Conservation (phyloP, 148 eudicot species). For the Vaccinium macrocarpon region DNA sequence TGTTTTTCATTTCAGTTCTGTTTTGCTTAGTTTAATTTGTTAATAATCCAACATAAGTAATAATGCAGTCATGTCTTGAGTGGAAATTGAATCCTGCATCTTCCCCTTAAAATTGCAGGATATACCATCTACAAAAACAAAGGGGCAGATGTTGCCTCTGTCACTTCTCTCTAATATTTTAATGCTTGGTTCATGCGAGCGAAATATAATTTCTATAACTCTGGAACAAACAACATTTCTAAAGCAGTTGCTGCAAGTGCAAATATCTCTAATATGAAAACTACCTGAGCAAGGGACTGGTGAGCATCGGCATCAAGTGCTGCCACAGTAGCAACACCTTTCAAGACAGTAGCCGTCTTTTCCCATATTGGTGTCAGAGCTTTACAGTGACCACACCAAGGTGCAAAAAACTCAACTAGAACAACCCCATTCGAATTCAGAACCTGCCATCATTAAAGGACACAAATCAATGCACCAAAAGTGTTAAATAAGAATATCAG, state of each 20-base stretch:
- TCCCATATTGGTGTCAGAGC: conserved; percentile 92
- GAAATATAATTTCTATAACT: neutral
- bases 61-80: neutral
- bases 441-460: conserved; percentile 50
- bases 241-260: neutral
- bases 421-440: conserved; percentile 79
- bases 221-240: neutral
- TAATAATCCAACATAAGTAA: neutral
- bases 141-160: neutral
- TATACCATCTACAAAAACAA: neutral
- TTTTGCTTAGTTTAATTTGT: neutral
- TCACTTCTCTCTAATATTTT: neutral
- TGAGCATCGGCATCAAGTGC: conserved; percentile 99
- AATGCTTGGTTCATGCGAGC: neutral
- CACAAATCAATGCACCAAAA: neutral
- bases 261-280: neutral
- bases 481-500: too few species aligned
- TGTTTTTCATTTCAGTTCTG: neutral
- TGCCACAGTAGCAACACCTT: conserved; percentile 92
- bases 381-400: conserved; percentile 98
- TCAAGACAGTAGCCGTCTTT: conserved; percentile 75
- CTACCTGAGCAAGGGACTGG: conserved; percentile 83
- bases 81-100: neutral
- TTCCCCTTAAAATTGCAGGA: neutral
- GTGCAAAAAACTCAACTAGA: conserved; percentile 89